Evolutionary conservation across 192 early-diverging fungal genomes (phyloP).

Genomic region (Linnemannia elongata): DNA sequence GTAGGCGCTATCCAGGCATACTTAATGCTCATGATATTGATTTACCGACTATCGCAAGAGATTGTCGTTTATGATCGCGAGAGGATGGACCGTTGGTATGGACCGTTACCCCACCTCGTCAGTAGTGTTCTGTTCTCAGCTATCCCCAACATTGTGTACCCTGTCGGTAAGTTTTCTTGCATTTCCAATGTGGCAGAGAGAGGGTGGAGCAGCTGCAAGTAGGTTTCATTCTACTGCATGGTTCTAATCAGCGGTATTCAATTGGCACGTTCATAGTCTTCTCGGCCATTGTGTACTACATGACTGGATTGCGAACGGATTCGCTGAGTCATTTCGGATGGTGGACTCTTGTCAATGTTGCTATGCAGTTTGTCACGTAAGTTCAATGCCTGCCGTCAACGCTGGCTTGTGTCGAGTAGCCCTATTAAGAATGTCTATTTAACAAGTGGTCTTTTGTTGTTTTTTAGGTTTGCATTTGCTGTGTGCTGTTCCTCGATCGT

Average conservation of each 20-base stretch:
- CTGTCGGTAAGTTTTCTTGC: conserved; percentile 26
- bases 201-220: background rate
- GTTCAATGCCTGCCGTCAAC: background rate
- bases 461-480: conserved; percentile 38
- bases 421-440: background rate
- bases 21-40: conserved; percentile 51
- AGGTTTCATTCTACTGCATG: background rate
- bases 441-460: background rate
- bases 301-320: conserved; percentile 45
- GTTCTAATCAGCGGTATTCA: background rate
- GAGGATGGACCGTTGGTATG: conserved; percentile 54
- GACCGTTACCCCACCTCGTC: conserved; percentile 45
- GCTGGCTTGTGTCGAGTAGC: background rate
- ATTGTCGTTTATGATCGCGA: conserved; percentile 53
- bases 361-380: conserved; percentile 51
- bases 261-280: conserved; percentile 22
- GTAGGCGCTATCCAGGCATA: conserved; percentile 48
- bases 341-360: conserved; percentile 44
- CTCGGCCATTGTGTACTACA: conserved; percentile 45
- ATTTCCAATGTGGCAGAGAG: background rate
- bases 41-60: conserved; percentile 46
- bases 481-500: conserved; percentile 35
- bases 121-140: conserved; percentile 35
- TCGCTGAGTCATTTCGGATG: conserved; percentile 33
- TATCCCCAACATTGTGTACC: conserved; percentile 43